Conservation (phyloP, 768 basidiomycete species). For the Suillus luteus region DNA sequence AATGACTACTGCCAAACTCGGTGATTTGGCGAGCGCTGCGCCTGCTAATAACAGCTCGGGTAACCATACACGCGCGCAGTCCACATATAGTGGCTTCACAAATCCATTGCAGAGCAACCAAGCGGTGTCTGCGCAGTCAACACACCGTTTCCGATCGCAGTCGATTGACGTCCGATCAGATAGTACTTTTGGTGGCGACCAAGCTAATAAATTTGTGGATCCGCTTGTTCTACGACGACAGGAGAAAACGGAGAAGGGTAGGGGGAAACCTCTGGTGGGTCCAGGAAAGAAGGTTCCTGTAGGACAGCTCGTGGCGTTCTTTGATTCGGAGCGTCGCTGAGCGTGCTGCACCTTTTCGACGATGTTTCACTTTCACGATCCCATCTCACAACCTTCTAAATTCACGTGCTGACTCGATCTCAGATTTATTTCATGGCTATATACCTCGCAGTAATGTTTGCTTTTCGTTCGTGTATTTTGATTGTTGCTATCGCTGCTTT, state of each 20-base stretch:
- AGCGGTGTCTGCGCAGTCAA: conserved; percentile 18
- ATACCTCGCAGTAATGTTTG: conserved; percentile 3
- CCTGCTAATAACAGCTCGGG: conserved; percentile 27
- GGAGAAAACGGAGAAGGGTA: conserved; percentile 45
- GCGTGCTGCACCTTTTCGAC: neutral
- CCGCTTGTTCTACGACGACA: conserved; percentile 72
- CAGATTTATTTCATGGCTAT: conserved; percentile 7
- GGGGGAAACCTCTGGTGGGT: conserved; percentile 40
- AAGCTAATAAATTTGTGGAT: conserved; percentile 63
- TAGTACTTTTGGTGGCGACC: conserved; percentile 19
- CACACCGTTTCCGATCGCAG: conserved; percentile 39
- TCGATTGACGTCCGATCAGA: conserved; percentile 37
- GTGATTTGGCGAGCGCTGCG: conserved; percentile 25
- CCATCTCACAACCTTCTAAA: conserved; percentile 1
- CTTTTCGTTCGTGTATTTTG: conserved; percentile 11
- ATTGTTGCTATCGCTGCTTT: conserved; percentile 10
- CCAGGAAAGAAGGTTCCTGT: conserved; percentile 66
- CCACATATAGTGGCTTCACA: conserved; percentile 46
- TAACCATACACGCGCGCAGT: conserved; percentile 52
- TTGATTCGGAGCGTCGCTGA: conserved; percentile 47
- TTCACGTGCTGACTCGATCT: conserved; percentile 7
- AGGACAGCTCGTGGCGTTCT: conserved; percentile 82
- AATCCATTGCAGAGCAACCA: conserved; percentile 34
- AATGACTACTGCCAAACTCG: conserved; percentile 37
- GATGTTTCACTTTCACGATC: conserved; percentile 3